phyloP scores from a whole-genome alignment of 345 rosid species.

The Cardiospermum halicacabum region DNA sequence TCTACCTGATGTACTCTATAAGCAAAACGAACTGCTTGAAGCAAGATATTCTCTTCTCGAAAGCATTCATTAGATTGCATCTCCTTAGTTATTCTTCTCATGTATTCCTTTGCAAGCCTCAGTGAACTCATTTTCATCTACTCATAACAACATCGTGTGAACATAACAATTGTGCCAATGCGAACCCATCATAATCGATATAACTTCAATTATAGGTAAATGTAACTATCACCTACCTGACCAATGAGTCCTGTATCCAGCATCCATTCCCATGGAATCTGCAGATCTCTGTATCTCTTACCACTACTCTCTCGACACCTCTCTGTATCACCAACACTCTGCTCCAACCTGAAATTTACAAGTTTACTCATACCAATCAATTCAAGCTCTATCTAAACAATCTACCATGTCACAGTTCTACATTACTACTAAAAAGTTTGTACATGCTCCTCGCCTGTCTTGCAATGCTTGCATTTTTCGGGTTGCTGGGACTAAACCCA shows the following conservation, averaged over 20 bases:
- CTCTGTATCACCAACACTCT: slow-evolving; percentile 54
- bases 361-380: slow-evolving; percentile 23
- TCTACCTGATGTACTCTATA: slow-evolving; percentile 82
- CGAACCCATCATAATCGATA: not conserved
- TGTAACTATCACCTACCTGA: slow-evolving; percentile 52
- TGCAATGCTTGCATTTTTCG: slow-evolving; percentile 69
- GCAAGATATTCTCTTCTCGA: slow-evolving; percentile 45
- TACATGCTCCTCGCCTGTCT: slow-evolving; percentile 99
- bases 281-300: slow-evolving; percentile 72
- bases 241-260: slow-evolving; percentile 68
- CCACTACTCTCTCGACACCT: slow-evolving; percentile 52
- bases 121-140: slow-evolving; percentile 77
- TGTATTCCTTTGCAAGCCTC: slow-evolving; percentile 58
- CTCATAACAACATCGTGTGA: slow-evolving; percentile 8
- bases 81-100: slow-evolving; percentile 60
- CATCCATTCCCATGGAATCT: slow-evolving; percentile 98
- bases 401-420: slow-evolving; percentile 19
- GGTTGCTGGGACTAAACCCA: slow-evolving; percentile 36
- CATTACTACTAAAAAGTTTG: slow-evolving; percentile 25
- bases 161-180: not conserved
- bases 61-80: slow-evolving; percentile 27
- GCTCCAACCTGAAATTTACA: slow-evolving; percentile 63
- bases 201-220: slow-evolving; percentile 1
- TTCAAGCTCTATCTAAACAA: not conserved
- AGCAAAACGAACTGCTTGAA: slow-evolving; percentile 81